Evolutionary conservation across 169 alveolate genomes (phyloP).

Genomic region (Eimeria brunetti): DNA sequence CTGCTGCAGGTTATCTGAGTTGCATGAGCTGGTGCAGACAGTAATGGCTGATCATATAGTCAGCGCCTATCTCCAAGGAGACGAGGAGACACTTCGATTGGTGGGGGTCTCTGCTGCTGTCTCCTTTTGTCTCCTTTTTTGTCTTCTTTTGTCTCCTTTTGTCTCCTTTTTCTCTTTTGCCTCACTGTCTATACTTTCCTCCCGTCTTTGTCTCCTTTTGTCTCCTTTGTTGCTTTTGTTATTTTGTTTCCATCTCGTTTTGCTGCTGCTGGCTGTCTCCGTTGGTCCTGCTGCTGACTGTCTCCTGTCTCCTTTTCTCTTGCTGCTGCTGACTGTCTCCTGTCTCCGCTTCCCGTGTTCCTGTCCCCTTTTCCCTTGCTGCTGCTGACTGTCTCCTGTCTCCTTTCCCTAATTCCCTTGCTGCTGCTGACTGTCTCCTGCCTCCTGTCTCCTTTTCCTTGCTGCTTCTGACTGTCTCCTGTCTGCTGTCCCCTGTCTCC

Average conservation of each 20-base stretch:
- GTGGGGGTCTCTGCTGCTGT: constrained; percentile 35
- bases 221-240: not conserved
- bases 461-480: too few species aligned
- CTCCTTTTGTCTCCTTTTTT: not conserved
- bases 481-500: not conserved
- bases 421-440: too few species aligned
- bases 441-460: too few species aligned
- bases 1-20: constrained; percentile 86
- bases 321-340: not conserved
- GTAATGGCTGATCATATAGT: constrained; percentile 93
- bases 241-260: too few species aligned
- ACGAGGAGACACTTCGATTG: constrained; percentile 80
- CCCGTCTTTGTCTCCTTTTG: too few species aligned
- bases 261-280: constrained; percentile 3
- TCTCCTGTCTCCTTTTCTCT: too few species aligned
- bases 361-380: too few species aligned
- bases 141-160: not conserved
- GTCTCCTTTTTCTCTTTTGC: not conserved
- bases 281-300: constrained; percentile 11
- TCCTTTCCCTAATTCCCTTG: too few species aligned
- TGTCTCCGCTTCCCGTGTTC: too few species aligned
- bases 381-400: not conserved
- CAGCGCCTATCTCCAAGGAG: constrained; percentile 90
- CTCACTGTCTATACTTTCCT: too few species aligned
- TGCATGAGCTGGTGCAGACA: constrained; percentile 90